Conservation (phyloP, 116 monocot species). For the Dioscorea cayenensis region DNA sequence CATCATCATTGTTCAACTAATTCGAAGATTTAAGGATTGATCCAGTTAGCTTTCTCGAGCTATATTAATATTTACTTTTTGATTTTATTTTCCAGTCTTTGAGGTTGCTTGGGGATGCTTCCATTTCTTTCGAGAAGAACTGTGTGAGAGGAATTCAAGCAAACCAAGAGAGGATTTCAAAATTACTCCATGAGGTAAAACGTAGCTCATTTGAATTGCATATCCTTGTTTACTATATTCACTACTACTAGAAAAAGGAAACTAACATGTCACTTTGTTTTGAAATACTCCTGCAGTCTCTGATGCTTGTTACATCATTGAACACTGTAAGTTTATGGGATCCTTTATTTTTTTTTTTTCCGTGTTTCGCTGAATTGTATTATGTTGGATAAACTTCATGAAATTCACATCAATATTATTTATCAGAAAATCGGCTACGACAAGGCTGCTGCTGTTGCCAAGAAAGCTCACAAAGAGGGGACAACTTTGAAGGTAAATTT, state of each 20-base stretch:
- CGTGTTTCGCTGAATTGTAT: background rate
- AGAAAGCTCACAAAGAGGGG: slow-evolving; percentile 97
- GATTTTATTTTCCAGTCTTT: slow-evolving; percentile 46
- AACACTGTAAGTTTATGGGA: slow-evolving; percentile 65
- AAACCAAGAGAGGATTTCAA: slow-evolving; percentile 74
- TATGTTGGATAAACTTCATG: background rate
- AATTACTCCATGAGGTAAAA: slow-evolving; percentile 80
- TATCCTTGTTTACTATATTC: no score
- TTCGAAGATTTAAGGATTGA: no score
- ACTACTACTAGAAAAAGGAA: background rate
- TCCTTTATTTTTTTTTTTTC: background rate
- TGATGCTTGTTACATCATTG: slow-evolving; percentile 98
- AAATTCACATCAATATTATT: background rate
- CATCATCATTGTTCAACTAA: background rate
- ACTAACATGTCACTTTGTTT: background rate
- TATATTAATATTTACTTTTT: background rate
- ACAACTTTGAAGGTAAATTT: slow-evolving; percentile 79
- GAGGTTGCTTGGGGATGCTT: slow-evolving; percentile 89
- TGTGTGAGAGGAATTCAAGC: slow-evolving; percentile 95
- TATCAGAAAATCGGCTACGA: slow-evolving; percentile 99
- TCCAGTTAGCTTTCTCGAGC: no score
- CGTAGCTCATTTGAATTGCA: background rate
- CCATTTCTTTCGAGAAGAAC: slow-evolving; percentile 91
- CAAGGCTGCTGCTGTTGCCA: slow-evolving; percentile 96
- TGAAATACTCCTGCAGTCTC: slow-evolving; percentile 44